A percentile compares a stretch with the other conserved stretches of the same genome.
These are phyloP conservation scores for Rhizopogon sp. DNA, from an alignment of 768 basidiomycete species.

Conservation along the genomic window DNA sequence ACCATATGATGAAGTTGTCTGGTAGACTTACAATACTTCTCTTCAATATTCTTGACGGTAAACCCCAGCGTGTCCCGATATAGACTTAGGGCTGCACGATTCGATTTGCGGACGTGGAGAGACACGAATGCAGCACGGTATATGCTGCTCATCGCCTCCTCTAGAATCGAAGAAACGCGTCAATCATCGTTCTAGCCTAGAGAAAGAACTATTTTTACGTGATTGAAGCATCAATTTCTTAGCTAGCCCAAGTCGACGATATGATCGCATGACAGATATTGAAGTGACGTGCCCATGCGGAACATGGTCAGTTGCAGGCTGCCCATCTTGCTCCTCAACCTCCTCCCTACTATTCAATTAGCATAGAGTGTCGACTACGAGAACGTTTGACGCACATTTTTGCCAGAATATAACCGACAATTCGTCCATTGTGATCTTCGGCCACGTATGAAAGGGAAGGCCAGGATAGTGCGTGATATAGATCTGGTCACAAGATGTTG, in stretches of 20 bases:
- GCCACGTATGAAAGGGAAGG: constrained; percentile 92
- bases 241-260: constrained; percentile 87
- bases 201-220: constrained; percentile 48
- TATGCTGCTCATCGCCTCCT: constrained; percentile 87
- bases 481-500: constrained; percentile 42
- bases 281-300: constrained; percentile 93
- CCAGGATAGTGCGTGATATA: constrained; percentile 90
- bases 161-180: constrained; percentile 33
- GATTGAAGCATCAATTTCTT: constrained; percentile 93
- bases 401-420: constrained; percentile 94
- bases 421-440: constrained; percentile 81
- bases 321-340: constrained; percentile 35
- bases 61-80: constrained; percentile 92
- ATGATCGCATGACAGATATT: constrained; percentile 88
- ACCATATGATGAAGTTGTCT: neutral
- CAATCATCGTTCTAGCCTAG: neutral
- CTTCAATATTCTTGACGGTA: constrained; percentile 78
- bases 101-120: constrained; percentile 92
- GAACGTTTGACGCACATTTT: constrained; percentile 64
- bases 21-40: constrained; percentile 78
- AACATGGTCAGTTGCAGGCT: constrained; percentile 47
- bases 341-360: constrained; percentile 54
- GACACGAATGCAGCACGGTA: constrained; percentile 83
- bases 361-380: constrained; percentile 8
- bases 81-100: constrained; percentile 82